Percentiles rank a stretch among this genome's conserved stretches.
phyloP scores from a whole-genome alignment of 768 basidiomycete genomes.

The Flagelloscypha sp. region DNA sequence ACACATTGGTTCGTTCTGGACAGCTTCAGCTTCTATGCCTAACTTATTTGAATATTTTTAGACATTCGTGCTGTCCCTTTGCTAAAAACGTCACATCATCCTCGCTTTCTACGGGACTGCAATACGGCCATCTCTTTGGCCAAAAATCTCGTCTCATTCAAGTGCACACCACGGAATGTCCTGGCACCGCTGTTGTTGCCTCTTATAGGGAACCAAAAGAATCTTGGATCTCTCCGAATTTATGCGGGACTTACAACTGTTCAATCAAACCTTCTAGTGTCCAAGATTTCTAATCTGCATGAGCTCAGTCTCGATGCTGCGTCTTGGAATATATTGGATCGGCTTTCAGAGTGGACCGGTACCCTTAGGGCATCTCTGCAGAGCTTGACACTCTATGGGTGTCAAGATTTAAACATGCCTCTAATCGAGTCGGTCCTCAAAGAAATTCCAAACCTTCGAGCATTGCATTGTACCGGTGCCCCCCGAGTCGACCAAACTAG shows the following conservation, averaged over 20 bases:
- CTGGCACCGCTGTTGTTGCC: slow-evolving; percentile 45
- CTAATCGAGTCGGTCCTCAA: too few relatives aligned
- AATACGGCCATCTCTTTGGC: slow-evolving; percentile 38
- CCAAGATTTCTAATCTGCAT: slow-evolving; percentile 30
- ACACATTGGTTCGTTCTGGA: slow-evolving; percentile 46
- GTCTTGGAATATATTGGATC: slow-evolving; percentile 55
- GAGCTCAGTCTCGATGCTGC: slow-evolving; percentile 47
- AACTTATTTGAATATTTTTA: slow-evolving; percentile 14
- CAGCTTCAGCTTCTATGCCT: slow-evolving; percentile 1
- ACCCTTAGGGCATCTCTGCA: slow-evolving; percentile 36
- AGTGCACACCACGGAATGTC: slow-evolving; percentile 37
- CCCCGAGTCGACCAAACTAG: too few relatives aligned
- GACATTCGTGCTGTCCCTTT: slow-evolving; percentile 44
- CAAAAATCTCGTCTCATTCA: slow-evolving; percentile 48
- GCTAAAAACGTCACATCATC: slow-evolving; percentile 28
- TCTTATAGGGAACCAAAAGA: slow-evolving; percentile 33
- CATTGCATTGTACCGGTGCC: too few relatives aligned
- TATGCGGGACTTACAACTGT: slow-evolving; percentile 43
- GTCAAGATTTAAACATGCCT: too few relatives aligned
- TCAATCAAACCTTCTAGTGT: slow-evolving; percentile 37
- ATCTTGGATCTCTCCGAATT: slow-evolving; percentile 41
- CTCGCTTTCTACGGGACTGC: slow-evolving; percentile 47
- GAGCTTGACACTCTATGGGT: slow-evolving; percentile 51
- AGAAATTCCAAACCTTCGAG: too few relatives aligned
- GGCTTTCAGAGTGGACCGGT: slow-evolving; percentile 49